These are phyloP conservation scores for Cyberlindnera sargentensis DNA, from an alignment of 805 yeast species.

Conservation along the genomic window DNA sequence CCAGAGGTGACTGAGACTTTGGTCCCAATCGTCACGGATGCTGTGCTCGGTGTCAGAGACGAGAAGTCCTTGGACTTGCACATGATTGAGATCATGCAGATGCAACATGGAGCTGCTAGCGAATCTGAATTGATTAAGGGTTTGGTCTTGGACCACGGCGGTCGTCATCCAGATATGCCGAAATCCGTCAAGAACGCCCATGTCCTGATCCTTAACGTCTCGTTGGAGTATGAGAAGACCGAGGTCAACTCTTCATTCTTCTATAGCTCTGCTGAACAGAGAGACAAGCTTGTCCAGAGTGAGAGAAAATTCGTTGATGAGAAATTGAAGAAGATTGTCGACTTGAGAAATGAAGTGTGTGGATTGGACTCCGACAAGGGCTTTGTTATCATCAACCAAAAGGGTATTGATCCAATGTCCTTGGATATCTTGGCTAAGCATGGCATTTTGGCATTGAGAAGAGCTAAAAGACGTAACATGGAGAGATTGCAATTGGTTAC, in stretches of 20 bases:
- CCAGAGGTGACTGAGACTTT: conserved; percentile 70
- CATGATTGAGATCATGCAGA: conserved; percentile 97
- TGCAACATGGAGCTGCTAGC: conserved; percentile 86
- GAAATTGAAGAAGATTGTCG: conserved; percentile 84
- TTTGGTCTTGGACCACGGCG: conserved; percentile 94
- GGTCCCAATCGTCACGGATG: conserved; percentile 94
- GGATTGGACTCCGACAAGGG: conserved; percentile 64
- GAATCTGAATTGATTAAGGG: conserved; percentile 84
- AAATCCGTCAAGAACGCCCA: conserved; percentile 74
- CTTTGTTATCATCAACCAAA: conserved; percentile 93
- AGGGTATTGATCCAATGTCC: conserved; percentile 98
- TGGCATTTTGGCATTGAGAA: conserved; percentile 87
- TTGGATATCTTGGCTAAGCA: conserved; percentile 89
- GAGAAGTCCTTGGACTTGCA: conserved; percentile 71
- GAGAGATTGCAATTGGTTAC: conserved; percentile 93
- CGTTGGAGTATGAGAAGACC: conserved; percentile 94
- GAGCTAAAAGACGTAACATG: conserved; percentile 99
- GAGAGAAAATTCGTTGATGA: conserved; percentile 95
- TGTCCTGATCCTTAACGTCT: conserved; percentile 84
- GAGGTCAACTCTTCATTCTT: conserved; percentile 95
- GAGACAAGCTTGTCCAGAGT: conserved; percentile 88
- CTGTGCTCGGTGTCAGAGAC: conserved; percentile 72
- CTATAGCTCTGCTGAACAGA: conserved; percentile 91
- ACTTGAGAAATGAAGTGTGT: conserved; percentile 88
- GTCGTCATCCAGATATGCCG: conserved; percentile 99